Base-by-base conservation (phyloP, 2,329 filamentous ascomycete species). In the Ustilaginoidea virens region DNA sequence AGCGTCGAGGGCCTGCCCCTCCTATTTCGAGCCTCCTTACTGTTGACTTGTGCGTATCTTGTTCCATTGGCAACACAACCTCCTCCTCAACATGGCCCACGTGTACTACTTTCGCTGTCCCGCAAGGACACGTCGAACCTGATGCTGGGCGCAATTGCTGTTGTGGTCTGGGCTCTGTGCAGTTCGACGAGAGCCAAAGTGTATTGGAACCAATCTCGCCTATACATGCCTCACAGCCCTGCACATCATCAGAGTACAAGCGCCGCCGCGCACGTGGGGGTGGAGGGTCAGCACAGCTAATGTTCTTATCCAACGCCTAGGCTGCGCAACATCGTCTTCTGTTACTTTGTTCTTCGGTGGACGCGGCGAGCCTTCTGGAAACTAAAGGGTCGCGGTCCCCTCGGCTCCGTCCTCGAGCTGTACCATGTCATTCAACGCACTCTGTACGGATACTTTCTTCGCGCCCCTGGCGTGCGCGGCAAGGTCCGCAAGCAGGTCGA, bases 291-390 rank as follows among this genome's bases (percentile, higher is more conserved):
- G 12, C 20, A 17, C 26, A 17, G 16, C 28, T 34, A 22, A 35
- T 19, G 6, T 11, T 18, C 14, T 5, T 18, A 5, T 17, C n/a
- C 13, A 17, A 12, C 23, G 3, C 7, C 16, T 27, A 39, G 38
- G 87, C 47, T 93, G 36, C 80, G 82, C 31, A 92, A 94, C 50
- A 62, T 94, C 34, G 62, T 96, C 43, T 92, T 96, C 53, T 65
- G 86, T 47, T 69, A 92, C 42, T 94, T 96, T 58, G 52, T 94
- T 35, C 61, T 92, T 27, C 78, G 86, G 48, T 80, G 85, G 64
- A 70, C 78, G 18, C 80, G 83, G 39, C 80, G 79, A 46, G 68
- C 71, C 17, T 78, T 82, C 50, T 79, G 83, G 59, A 81, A 90
- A 48, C 66, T 96, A 41, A 82, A 80, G 46, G 90, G 90, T 41